phyloP scores from a whole-genome alignment of 441 rosid species.

The Melastoma candidum region DNA sequence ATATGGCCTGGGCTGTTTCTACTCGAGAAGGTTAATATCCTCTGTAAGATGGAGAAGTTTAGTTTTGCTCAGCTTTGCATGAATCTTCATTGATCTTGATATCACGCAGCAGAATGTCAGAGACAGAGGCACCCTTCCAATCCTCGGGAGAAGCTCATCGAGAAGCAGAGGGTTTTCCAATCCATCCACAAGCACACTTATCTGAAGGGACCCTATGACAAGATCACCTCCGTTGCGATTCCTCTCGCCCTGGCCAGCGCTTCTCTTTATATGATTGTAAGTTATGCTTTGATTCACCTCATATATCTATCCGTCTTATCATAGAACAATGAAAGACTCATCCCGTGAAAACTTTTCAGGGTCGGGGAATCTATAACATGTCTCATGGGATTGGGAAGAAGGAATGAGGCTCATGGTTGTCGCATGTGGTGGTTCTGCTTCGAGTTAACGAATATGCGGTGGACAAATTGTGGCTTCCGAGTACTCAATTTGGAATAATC shows the following conservation, averaged over 20 bases:
- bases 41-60: too few relatives aligned
- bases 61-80: too few relatives aligned
- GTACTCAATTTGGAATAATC: too few relatives aligned
- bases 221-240: constrained; percentile 19
- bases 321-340: background rate
- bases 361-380: constrained; percentile 17
- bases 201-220: constrained; percentile 19
- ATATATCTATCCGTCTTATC: background rate
- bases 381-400: constrained; percentile 18
- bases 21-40: too few relatives aligned
- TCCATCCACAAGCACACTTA: constrained; percentile 18
- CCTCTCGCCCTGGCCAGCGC: constrained; percentile 14
- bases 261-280: constrained; percentile 12
- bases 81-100: too few relatives aligned
- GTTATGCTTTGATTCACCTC: background rate
- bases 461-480: too few relatives aligned
- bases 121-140: constrained; percentile 15
- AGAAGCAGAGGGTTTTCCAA: constrained; percentile 19
- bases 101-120: constrained; percentile 7
- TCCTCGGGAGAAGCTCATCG: constrained; percentile 20
- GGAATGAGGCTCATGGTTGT: background rate
- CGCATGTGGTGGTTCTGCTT: too few relatives aligned
- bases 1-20: too few relatives aligned
- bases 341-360: constrained; percentile 4
- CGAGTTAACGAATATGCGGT: too few relatives aligned